Percentiles rank a stretch among this genome's conserved stretches.
These are phyloP conservation scores for Aspergillus conjunctus DNA, from an alignment of 495 filamentous ascomycete species.

Conservation along the genomic window DNA sequence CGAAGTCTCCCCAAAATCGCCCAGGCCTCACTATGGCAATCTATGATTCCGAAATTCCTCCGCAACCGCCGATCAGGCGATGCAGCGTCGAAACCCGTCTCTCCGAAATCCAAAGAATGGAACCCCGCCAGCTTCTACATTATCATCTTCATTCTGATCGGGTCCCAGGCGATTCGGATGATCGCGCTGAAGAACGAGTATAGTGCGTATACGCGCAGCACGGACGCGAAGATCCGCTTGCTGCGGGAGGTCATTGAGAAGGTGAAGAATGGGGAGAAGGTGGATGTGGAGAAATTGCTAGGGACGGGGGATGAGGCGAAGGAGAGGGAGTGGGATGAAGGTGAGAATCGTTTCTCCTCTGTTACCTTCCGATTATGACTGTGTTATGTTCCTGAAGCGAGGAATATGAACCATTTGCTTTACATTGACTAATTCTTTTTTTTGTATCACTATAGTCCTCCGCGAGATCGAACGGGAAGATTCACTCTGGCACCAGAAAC, in stretches of 20 bases:
- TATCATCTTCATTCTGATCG: constrained; percentile 85
- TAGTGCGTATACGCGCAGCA: constrained; percentile 66
- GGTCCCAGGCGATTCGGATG: constrained; percentile 91
- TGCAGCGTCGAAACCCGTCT: constrained; percentile 12
- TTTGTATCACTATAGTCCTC: constrained; percentile 54
- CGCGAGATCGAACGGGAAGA: constrained; percentile 82
- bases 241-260: constrained; percentile 81
- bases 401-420: background rate
- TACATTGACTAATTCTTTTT: constrained; percentile 22
- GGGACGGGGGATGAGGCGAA: constrained; percentile 75
- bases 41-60: constrained; percentile 59
- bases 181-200: constrained; percentile 78
- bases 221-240: constrained; percentile 75
- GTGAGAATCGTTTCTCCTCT: constrained; percentile 44
- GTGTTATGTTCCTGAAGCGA: constrained; percentile 12
- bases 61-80: constrained; percentile 35
- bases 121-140: constrained; percentile 95
- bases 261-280: constrained; percentile 81
- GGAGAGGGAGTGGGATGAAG: constrained; percentile 88
- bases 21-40: constrained; percentile 70
- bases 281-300: constrained; percentile 82
- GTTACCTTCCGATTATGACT: constrained; percentile 1
- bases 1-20: constrained; percentile 57
- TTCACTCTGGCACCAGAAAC: constrained; percentile 55
- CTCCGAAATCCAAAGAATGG: constrained; percentile 69